Conservation (phyloP, 1,284 basidiomycete genomes). For the Ceratobasidium sp. region DNA sequence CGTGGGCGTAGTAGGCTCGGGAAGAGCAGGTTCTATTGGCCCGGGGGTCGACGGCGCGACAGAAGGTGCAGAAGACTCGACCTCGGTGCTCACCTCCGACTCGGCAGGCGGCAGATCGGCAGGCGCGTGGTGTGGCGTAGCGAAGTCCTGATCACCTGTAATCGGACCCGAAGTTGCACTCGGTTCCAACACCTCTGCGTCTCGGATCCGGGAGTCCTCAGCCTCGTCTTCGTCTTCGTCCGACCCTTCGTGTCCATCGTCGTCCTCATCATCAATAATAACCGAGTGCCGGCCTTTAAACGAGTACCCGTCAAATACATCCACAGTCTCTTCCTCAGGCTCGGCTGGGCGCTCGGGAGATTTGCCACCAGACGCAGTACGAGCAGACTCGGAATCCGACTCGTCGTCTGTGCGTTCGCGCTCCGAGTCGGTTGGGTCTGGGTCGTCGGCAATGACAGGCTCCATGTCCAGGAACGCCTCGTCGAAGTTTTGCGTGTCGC, state of each 20-base stretch:
- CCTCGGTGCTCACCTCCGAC: background rate
- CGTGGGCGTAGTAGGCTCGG: conserved; percentile 24
- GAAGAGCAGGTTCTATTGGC: conserved; percentile 1
- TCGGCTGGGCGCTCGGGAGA: conserved; percentile 55
- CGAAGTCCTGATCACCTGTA: conserved; percentile 39
- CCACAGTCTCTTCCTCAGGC: conserved; percentile 63
- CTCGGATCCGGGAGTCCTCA: conserved; percentile 45
- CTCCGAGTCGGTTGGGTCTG: conserved; percentile 62
- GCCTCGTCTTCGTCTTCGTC: conserved; percentile 59
- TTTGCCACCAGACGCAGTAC: conserved; percentile 73
- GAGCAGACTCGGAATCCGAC: conserved; percentile 41
- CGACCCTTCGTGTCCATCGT: conserved; percentile 56
- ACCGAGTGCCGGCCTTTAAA: conserved; percentile 86
- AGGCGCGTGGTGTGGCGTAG: conserved; percentile 38
- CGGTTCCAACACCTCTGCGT: conserved; percentile 54
- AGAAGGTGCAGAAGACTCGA: conserved; percentile 4
- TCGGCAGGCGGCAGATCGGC: conserved; percentile 28
- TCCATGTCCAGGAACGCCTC: conserved; percentile 96
- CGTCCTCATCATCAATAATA: conserved; percentile 74
- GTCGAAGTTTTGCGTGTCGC: conserved; percentile 98
- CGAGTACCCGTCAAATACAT: conserved; percentile 88
- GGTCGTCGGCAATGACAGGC: conserved; percentile 75
- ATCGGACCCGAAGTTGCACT: conserved; percentile 37
- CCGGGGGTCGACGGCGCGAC: conserved; percentile 19
- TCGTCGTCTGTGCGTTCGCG: conserved; percentile 51